These are phyloP conservation scores for Ceratocystis alfenasii DNA, from an alignment of 2,329 filamentous ascomycete species.

Conservation along the genomic window DNA sequence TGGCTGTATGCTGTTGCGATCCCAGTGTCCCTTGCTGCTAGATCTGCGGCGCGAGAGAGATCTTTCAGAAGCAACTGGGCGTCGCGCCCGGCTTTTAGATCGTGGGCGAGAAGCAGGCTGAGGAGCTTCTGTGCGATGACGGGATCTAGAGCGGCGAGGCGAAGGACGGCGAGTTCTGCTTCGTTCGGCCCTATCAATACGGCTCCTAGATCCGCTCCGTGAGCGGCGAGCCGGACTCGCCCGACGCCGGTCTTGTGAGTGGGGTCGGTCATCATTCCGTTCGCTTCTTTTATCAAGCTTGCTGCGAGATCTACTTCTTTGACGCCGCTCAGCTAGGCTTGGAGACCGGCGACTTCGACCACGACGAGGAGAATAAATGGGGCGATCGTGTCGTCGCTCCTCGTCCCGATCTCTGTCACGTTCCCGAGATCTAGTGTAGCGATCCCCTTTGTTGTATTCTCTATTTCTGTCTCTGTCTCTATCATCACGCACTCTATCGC, in stretches of 20 bases:
- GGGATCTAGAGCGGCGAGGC: constrained; percentile 23
- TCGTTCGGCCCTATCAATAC: constrained; percentile 25
- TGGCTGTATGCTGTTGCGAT: constrained; percentile 27
- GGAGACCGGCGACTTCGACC: constrained; percentile 28
- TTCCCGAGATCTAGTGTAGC: constrained; percentile 11
- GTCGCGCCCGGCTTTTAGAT: constrained; percentile 19
- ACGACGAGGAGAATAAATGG: constrained; percentile 32
- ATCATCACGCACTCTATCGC: background rate
- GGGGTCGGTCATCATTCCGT: constrained; percentile 22
- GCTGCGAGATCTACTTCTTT: constrained; percentile 4
- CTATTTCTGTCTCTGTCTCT: background rate
- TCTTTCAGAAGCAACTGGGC: constrained; percentile 23
- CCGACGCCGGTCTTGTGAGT: constrained; percentile 29
- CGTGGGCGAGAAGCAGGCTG: constrained; percentile 9
- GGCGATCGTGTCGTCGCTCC: constrained; percentile 28
- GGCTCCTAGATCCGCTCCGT: constrained; percentile 27
- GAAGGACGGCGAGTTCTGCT: constrained; percentile 29
- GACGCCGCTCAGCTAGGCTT: constrained; percentile 27
- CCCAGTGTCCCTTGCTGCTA: constrained; percentile 22
- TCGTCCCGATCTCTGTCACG: background rate
- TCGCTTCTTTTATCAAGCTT: constrained; percentile 29
- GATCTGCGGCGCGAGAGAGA: constrained; percentile 11
- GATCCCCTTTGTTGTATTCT: background rate
- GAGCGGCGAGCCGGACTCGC: constrained; percentile 25
- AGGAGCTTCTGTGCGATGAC: constrained; percentile 21